Evolutionary conservation across 2,329 filamentous ascomycete species (phyloP).

Genomic region (Nigrospora osmanthi): DNA sequence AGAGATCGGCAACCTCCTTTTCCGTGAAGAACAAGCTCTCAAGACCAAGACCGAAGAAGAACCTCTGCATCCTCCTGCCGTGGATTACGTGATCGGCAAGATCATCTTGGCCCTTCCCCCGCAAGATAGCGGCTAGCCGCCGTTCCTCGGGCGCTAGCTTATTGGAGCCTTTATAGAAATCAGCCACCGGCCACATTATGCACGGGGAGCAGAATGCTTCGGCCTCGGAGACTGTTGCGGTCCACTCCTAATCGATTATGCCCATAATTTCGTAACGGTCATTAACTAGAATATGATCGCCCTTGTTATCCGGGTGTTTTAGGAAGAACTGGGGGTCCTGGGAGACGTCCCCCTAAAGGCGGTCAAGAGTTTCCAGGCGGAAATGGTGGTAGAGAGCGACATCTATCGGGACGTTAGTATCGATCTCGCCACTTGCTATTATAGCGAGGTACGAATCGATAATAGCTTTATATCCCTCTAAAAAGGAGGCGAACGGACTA

Average conservation of each 20-base stretch:
- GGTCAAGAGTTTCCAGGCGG: conserved; percentile 12
- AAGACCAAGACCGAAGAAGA: conserved; percentile 10
- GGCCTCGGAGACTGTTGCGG: conserved; percentile 14
- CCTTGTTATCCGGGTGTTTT: conserved; percentile 36
- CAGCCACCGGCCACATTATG: conserved; percentile 24
- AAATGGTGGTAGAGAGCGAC: conserved; percentile 13
- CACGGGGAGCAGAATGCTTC: conserved; percentile 24
- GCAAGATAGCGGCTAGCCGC: conserved; percentile 12
- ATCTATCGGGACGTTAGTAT: conserved; percentile 8
- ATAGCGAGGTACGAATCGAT: conserved; percentile 13
- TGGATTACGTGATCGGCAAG: conserved; percentile 9
- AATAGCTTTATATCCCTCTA: conserved; percentile 7
- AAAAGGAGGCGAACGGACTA: conserved; percentile 16
- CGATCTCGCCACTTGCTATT: conserved; percentile 17
- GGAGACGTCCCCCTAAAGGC: conserved; percentile 7
- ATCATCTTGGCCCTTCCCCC: conserved; percentile 12
- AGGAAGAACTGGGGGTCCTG: conserved; percentile 24
- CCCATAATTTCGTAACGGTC: conserved; percentile 30
- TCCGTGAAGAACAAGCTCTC: background rate
- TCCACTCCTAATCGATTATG: conserved; percentile 37
- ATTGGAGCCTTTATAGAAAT: conserved; percentile 24
- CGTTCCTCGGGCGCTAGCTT: conserved; percentile 14
- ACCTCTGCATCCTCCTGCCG: conserved; percentile 14
- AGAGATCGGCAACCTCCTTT: conserved; percentile 6
- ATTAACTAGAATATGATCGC: conserved; percentile 33